Percentiles rank a stretch among this genome's conserved stretches.
phyloP scores from a whole-genome alignment of 306 rosid genomes.

The cucumber (Cucumis sativus) region DNA sequence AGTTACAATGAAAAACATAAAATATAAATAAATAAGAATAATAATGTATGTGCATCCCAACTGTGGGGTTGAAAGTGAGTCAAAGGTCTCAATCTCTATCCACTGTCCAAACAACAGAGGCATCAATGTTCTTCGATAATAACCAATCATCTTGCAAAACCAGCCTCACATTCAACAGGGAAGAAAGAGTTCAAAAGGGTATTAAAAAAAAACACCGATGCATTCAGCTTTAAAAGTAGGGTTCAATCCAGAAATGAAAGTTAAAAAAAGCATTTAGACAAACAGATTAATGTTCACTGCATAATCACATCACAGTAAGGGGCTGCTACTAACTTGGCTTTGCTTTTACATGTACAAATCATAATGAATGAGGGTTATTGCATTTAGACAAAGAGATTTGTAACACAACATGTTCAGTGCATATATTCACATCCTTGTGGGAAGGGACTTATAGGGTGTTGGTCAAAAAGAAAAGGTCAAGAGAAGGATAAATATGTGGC shows the following conservation, averaged over 20 bases:
- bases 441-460: neutral
- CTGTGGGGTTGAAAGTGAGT: neutral
- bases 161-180: neutral
- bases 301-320: neutral
- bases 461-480: constrained; percentile 9
- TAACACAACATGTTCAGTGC: constrained; percentile 5
- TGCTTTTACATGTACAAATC: neutral
- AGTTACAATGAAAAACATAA: neutral
- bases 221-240: neutral
- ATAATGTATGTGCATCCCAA: neutral
- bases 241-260: constrained; percentile 4
- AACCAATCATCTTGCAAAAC: neutral
- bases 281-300: constrained; percentile 1
- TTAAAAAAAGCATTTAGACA: constrained; percentile 4
- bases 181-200: neutral
- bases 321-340: neutral
- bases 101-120: constrained; percentile 1
- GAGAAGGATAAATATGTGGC: constrained; percentile 11
- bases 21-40: neutral
- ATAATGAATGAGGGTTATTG: neutral
- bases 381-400: constrained; percentile 5
- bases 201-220: neutral
- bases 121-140: neutral
- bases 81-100: neutral
- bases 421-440: neutral